Conservation (phyloP, 179 eudicot species). For the Silene noctiflora region DNA sequence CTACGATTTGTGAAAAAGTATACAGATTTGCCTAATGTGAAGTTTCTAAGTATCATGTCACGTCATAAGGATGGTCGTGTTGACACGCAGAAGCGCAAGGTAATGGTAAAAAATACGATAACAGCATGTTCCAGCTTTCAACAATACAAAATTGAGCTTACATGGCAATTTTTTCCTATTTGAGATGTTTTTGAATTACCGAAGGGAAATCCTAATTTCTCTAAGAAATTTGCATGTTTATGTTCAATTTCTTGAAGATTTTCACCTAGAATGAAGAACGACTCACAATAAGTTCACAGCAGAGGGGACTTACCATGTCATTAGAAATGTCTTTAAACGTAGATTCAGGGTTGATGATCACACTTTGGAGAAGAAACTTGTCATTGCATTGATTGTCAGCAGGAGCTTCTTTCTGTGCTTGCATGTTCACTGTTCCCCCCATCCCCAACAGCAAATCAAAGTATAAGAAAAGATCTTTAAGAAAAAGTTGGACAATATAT, state of each 20-base stretch:
- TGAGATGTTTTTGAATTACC: no score
- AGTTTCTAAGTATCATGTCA: no score
- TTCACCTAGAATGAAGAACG: not conserved
- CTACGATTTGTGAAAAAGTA: no score
- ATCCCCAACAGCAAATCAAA: not conserved
- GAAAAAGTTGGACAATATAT: not conserved
- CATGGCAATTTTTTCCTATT: no score
- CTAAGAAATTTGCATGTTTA: no score
- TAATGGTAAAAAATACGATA: no score
- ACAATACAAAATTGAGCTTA: no score
- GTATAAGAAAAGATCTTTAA: not conserved
- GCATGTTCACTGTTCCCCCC: constrained; percentile 51
- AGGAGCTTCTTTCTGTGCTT: constrained; percentile 51
- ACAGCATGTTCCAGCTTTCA: no score
- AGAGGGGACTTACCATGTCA: constrained; percentile 38
- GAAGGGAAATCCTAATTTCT: no score
- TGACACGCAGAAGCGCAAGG: no score
- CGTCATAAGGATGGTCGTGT: no score
- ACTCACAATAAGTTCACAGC: not conserved
- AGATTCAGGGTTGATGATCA: constrained; percentile 38
- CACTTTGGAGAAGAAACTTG: constrained; percentile 55
- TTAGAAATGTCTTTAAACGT: constrained; percentile 37
- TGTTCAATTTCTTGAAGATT: not conserved
- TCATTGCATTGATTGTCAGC: constrained; percentile 53
- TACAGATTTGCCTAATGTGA: no score